A percentile compares a stretch with the other conserved stretches of the same genome.
Evolutionary conservation across 2,329 filamentous ascomycete species (phyloP).

Genomic region (Dendryphion nanum): DNA sequence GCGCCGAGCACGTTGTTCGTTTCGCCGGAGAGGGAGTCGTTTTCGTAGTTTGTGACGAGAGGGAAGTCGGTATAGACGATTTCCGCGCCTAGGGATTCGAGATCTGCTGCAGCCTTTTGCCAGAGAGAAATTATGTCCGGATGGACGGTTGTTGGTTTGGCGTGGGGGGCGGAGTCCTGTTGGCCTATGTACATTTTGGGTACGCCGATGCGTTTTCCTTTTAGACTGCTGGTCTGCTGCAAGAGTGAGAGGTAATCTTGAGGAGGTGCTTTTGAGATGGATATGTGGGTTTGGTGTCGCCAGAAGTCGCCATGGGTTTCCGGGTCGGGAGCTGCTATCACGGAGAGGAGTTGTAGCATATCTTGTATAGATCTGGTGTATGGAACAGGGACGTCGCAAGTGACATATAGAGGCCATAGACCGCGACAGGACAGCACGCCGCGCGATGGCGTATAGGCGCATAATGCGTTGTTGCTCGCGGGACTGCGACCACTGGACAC

Average conservation of each 20-base stretch:
- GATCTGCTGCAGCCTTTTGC: constrained; percentile 32
- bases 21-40: constrained; percentile 33
- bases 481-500: constrained; percentile 58
- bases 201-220: constrained; percentile 49
- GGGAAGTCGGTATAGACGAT: constrained; percentile 48
- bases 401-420: constrained; percentile 56
- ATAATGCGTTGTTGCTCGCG: constrained; percentile 56
- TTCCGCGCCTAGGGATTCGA: constrained; percentile 44
- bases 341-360: constrained; percentile 50
- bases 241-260: constrained; percentile 39
- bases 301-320: constrained; percentile 53
- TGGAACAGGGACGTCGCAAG: constrained; percentile 56
- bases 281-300: constrained; percentile 49
- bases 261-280: constrained; percentile 38
- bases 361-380: constrained; percentile 53
- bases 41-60: constrained; percentile 47
- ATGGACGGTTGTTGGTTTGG: constrained; percentile 37
- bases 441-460: constrained; percentile 57
- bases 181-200: constrained; percentile 54
- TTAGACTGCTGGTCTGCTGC: constrained; percentile 31
- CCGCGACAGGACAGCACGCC: constrained; percentile 54
- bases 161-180: constrained; percentile 26
- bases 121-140: constrained; percentile 38
- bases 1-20: constrained; percentile 44
- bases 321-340: constrained; percentile 47